Percentiles rank a stretch among this genome's conserved stretches.
These are phyloP conservation scores for Rhodotorula taiwanensis DNA, from an alignment of 768 basidiomycete genomes.

Conservation along the genomic window DNA sequence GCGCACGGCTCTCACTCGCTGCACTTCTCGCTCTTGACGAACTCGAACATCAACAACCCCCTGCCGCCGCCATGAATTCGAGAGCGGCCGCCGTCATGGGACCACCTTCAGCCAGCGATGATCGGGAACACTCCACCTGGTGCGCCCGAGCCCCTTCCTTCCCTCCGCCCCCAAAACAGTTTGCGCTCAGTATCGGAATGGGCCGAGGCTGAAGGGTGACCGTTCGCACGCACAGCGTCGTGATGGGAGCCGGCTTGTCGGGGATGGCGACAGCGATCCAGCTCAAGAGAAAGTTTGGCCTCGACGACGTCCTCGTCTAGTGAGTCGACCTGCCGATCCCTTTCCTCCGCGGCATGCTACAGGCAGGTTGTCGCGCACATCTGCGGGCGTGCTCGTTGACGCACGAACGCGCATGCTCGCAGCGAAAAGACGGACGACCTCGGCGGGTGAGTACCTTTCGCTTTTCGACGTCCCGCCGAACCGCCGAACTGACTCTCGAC, in stretches of 20 bases:
- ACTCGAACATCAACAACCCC: too few relatives aligned
- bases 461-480: neutral
- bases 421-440: conserved; percentile 12
- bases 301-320: conserved; percentile 38
- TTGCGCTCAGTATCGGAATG: neutral
- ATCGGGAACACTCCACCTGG: conserved; percentile 22
- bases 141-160: neutral
- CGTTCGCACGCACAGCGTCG: conserved; percentile 20
- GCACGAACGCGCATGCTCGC: neutral
- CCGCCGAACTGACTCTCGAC: neutral
- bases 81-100: too few relatives aligned
- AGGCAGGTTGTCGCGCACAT: neutral
- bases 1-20: too few relatives aligned
- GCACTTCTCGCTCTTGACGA: too few relatives aligned
- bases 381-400: too few relatives aligned
- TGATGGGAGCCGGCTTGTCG: conserved; percentile 38
- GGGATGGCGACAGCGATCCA: conserved; percentile 40
- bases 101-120: conserved; percentile 7
- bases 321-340: neutral
- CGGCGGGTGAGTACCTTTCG: conserved; percentile 1
- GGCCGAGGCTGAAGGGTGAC: too few relatives aligned
- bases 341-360: neutral
- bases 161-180: neutral
- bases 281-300: conserved; percentile 34
- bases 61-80: too few relatives aligned